Base-by-base conservation (phyloP, 2,329 filamentous ascomycete species). In the Botrytis cinerea region DNA sequence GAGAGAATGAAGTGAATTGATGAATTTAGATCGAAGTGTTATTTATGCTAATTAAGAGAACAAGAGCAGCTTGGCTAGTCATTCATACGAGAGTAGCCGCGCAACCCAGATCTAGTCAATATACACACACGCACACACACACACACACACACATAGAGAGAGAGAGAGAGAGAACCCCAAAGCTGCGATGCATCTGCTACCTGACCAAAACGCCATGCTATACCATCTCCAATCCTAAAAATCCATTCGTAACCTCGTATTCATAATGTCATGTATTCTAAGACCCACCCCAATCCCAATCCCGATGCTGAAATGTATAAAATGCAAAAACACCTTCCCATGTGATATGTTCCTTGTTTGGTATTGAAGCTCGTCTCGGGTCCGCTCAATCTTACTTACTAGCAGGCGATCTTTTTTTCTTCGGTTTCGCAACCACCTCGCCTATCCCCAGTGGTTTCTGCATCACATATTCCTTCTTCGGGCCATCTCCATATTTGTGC, bases 321-420 rank as follows among this genome's bases (percentile, higher is more conserved):
- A 63, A 14, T 54, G 32, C 32, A 40, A 54, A 54, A 67, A 67
- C 64, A 20, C 64, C 64, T n/a, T 54, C 46, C 64, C 35, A 16
- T 32, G n/a, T 57, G 38, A 67, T 54, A 9, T 54, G 22, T 67
- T 35, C 40, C 46, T 40, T 54, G 25, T 28, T 40, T 54, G 46
- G 25, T 9, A 54, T 25, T 67, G n/a, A 28, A 64, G 20, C 62
- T 25, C 22, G 12, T 46, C 10, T 45, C 10, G 22, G 2, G 14
- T 67, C 25, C 10, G n/a, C 18, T 40, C n/a, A 64, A 32, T 32
- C 35, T 25, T 54, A 28, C 40, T 67, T 54, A 40, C 46, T 54
- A 28, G 64, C n/a, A 28, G 32, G 16, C 9, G 64, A 73, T 87
- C 84, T 73, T 80, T 81, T 75, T 85, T 84, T 75, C 85, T 84